Conservation (phyloP, 2,329 filamentous ascomycete genomes). For the Pezicula neosporulosa region DNA sequence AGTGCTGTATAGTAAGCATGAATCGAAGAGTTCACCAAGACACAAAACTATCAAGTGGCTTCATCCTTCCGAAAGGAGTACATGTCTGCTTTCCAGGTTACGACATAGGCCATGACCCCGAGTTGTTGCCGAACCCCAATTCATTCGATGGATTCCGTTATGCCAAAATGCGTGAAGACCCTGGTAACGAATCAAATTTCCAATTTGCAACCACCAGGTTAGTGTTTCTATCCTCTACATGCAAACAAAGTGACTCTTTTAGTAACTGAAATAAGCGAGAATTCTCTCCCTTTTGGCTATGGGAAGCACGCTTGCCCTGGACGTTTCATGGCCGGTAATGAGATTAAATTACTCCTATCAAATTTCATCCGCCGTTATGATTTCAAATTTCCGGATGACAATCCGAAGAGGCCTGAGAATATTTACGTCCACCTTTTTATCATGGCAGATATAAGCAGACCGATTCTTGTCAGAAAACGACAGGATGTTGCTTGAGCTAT, state of each 20-base stretch:
- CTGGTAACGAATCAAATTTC: constrained; percentile 16
- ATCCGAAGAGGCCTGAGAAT: too few species aligned
- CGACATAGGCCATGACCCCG: constrained; percentile 17
- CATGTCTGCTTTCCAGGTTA: constrained; percentile 15
- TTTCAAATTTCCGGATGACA: constrained; percentile 3
- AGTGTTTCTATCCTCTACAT: neutral
- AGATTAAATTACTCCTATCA: constrained; percentile 31
- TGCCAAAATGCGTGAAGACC: constrained; percentile 3
- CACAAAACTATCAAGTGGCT: constrained; percentile 22
- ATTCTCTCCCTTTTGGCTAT: constrained; percentile 28
- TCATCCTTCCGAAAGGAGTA: too few species aligned
- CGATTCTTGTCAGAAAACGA: too few species aligned
- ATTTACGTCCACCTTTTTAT: too few species aligned
- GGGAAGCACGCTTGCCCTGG: constrained; percentile 38
- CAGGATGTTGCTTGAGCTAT: too few species aligned
- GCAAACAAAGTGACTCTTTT: too few species aligned
- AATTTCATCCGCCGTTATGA: constrained; percentile 28
- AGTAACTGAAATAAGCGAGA: too few species aligned
- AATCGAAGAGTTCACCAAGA: constrained; percentile 22
- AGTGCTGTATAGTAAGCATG: too few species aligned
- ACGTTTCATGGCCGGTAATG: constrained; percentile 32
- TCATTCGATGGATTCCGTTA: constrained; percentile 10
- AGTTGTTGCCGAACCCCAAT: neutral
- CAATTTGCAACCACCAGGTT: constrained; percentile 29
- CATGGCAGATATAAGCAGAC: too few species aligned